Percentiles rank a stretch among this genome's conserved stretches.
These are phyloP conservation scores for Puccinellia tenuiflora DNA, from an alignment of 176 grass and related monocot species.

Conservation along the genomic window DNA sequence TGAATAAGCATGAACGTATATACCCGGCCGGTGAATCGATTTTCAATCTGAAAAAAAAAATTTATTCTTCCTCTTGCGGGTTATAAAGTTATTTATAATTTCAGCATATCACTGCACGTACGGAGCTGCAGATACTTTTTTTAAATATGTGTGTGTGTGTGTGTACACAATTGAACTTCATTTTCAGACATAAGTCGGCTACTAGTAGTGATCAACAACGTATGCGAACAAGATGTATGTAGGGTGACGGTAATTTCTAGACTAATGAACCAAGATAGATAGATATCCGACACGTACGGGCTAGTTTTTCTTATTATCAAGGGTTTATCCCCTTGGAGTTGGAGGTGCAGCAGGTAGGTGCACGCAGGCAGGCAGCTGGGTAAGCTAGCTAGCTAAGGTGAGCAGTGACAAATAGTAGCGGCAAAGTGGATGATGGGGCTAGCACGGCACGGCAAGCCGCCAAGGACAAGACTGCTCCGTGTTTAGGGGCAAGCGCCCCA, in stretches of 20 bases:
- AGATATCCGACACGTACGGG: neutral
- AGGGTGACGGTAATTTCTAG: neutral
- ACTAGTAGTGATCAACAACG: no score
- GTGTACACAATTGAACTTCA: no score
- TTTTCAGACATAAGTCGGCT: no score
- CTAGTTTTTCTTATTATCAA: neutral
- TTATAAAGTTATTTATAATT: no score
- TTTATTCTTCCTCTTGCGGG: no score
- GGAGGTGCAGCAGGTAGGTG: neutral
- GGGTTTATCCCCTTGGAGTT: neutral
- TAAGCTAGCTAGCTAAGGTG: no score
- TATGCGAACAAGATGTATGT: no score
- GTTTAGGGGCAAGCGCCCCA: constrained; percentile 67
- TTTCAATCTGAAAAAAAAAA: neutral
- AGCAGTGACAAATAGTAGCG: constrained; percentile 1
- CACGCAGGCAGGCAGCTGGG: no score
- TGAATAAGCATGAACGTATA: neutral
- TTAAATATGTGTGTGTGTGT: no score
- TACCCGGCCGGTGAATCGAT: neutral
- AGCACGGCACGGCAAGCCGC: neutral
- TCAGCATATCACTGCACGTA: no score
- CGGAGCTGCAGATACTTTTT: no score
- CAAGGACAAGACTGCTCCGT: constrained; percentile 45
- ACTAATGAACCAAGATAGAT: neutral
- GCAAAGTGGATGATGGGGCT: constrained; percentile 36